Conservation (phyloP, 805 yeast species). For the Tetrapisispora iriomotensis region DNA sequence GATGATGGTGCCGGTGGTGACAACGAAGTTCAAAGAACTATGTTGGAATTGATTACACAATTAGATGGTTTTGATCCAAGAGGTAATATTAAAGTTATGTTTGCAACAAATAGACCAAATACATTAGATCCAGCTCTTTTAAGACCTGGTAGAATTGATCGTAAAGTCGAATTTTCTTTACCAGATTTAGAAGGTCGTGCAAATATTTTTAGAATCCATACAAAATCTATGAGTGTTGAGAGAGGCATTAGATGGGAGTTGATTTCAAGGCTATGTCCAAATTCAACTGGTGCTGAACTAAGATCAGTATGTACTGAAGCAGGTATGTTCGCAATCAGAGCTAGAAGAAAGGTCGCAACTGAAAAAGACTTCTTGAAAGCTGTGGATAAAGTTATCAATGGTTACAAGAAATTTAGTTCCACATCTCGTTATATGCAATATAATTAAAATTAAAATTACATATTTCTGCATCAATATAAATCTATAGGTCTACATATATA, state of each 20-base stretch:
- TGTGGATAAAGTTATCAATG: constrained; percentile 96
- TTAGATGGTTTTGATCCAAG: constrained; percentile 98
- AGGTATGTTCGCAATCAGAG: constrained; percentile 98
- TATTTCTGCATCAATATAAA: constrained; percentile 1
- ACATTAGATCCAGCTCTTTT: constrained; percentile 95
- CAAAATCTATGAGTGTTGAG: constrained; percentile 96
- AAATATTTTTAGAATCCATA: constrained; percentile 91
- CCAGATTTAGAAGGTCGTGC: constrained; percentile 98
- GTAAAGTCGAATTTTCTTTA: constrained; percentile 92
- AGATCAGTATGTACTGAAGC: constrained; percentile 99
- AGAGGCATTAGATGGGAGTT: constrained; percentile 98
- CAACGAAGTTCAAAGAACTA: constrained; percentile 97
- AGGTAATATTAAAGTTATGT: constrained; percentile 98
- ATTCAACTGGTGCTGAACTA: constrained; percentile 96
- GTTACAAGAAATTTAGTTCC: constrained; percentile 93
- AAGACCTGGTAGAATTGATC: constrained; percentile 98
- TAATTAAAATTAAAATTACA: constrained; percentile 38
- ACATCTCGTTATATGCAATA: constrained; percentile 98
- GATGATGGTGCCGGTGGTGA: constrained; percentile 99
- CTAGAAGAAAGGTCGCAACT: constrained; percentile 94
- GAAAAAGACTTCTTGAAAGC: constrained; percentile 97
- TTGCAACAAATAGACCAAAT: constrained; percentile 97
- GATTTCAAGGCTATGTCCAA: constrained; percentile 94
- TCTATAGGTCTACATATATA: background rate
- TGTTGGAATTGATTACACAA: constrained; percentile 96